phyloP scores from a whole-genome alignment of 148 eudicot species.

The Oxyria digyna region DNA sequence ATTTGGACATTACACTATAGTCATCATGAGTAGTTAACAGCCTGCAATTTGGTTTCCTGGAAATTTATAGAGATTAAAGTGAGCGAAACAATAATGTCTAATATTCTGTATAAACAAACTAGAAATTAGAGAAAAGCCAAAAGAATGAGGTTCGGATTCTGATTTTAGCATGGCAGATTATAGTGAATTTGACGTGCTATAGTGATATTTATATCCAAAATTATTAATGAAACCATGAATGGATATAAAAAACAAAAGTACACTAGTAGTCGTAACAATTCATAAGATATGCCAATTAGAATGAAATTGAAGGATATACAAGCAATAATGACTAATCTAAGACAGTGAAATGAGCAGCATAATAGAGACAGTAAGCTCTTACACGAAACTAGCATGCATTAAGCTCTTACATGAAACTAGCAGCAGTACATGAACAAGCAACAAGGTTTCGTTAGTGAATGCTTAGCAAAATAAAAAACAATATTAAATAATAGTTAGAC shows the following conservation, averaged over 20 bases:
- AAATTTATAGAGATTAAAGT: constrained; percentile 1
- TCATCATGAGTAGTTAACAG: constrained; percentile 86
- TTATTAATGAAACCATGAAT: not conserved
- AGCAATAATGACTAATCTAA: too few relatives aligned
- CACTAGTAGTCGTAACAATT: not conserved
- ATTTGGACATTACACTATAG: constrained; percentile 85
- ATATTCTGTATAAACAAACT: not conserved
- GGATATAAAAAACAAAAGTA: not conserved
- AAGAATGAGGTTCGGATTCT: not conserved
- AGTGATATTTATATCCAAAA: not conserved
- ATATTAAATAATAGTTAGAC: not conserved
- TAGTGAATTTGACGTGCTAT: not conserved
- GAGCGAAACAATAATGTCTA: not conserved
- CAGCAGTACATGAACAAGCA: not conserved
- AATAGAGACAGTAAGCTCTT: not conserved
- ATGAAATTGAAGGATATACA: not conserved
- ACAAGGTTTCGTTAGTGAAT: not conserved
- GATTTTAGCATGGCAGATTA: not conserved
- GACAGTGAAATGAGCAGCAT: not conserved
- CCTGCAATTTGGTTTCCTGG: constrained; percentile 74
- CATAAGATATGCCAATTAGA: not conserved
- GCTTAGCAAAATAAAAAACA: not conserved
- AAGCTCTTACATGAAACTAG: not conserved
- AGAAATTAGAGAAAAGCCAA: not conserved
- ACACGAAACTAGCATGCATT: not conserved